Evolutionary conservation across 2,329 filamentous ascomycete genomes (phyloP), one percentile per base, ranked within the genome.

Genomic region (Trichoderma koningiopsis): DNA sequence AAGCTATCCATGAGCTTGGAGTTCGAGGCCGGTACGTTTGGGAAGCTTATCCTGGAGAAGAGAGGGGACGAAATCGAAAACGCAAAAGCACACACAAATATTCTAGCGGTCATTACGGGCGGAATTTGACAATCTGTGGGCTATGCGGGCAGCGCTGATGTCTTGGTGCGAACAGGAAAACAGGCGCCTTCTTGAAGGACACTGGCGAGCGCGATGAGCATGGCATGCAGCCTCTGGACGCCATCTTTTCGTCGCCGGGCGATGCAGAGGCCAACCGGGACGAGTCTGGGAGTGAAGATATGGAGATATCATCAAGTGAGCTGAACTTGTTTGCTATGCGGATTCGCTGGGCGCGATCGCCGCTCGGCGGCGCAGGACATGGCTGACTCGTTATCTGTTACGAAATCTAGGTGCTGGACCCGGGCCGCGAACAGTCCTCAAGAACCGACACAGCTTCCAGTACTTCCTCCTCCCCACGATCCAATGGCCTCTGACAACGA

Each of bases 201-300:
- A 89, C 85, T 68, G 93, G 93, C 64, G 84, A 90, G 71, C 91
- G 93, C 81, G 95, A 98, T 81, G 94, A 96, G 78, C 85, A 97
- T 85, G 96, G 95, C 79, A 89, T 99, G 83, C 93, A 97, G 78
- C 91, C 92, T 43, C 87, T 97, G 70, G 92, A 95, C 43, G 88
- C 89, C 73, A 88, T 98, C 73, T 97, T 97, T 80, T 97, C 94
- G 10, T 97, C 94, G 24, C 94, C 94, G 16, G 87, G 88, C 73
- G 35, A 53, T 37, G 57, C 56, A n/a, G 92, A 90, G 75, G 72
- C 57, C 71, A 52, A 40, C 24, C 8, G 75, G 71, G 80, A 75
- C 71, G 76, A 73, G 11, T 73, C 73, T 76, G 83, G 72, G 75
- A 85, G 73, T 76, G 78, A 84, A 73, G 84, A 85, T 53, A 87